These are phyloP conservation scores for Cucurbita pepo DNA, from an alignment of 306 rosid genomes.

Conservation along the genomic window DNA sequence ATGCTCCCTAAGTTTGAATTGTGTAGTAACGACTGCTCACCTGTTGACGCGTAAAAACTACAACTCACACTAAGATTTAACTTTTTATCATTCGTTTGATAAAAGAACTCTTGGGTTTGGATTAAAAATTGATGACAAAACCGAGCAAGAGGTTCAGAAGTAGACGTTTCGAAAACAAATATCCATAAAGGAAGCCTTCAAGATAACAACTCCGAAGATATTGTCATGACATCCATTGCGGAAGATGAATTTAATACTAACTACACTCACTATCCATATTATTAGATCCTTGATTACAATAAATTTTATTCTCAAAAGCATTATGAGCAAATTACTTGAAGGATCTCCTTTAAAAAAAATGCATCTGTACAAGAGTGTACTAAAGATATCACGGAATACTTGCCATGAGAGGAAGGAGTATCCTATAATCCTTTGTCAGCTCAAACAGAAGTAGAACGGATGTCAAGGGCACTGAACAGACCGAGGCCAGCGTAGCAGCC, in stretches of 20 bases:
- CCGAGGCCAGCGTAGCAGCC: constrained; percentile 98
- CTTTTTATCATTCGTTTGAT: background rate
- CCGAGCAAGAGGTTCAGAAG: background rate
- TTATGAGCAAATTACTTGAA: background rate
- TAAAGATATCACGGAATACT: constrained; percentile 15
- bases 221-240: background rate
- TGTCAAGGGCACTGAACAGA: constrained; percentile 91
- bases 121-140: background rate
- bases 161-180: background rate
- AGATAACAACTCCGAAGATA: background rate
- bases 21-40: background rate
- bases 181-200: background rate
- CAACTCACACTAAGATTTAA: background rate
- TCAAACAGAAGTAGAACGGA: constrained; percentile 96
- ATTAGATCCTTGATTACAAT: background rate
- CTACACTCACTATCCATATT: background rate
- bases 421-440: constrained; percentile 91
- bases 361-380: background rate
- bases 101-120: background rate
- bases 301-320: background rate
- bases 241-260: background rate
- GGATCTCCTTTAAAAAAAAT: background rate
- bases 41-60: background rate
- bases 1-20: background rate
- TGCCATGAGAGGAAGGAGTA: constrained; percentile 98